Conservation (phyloP, 2,329 filamentous ascomycete species). For the Tolypocladium pustulatum region DNA sequence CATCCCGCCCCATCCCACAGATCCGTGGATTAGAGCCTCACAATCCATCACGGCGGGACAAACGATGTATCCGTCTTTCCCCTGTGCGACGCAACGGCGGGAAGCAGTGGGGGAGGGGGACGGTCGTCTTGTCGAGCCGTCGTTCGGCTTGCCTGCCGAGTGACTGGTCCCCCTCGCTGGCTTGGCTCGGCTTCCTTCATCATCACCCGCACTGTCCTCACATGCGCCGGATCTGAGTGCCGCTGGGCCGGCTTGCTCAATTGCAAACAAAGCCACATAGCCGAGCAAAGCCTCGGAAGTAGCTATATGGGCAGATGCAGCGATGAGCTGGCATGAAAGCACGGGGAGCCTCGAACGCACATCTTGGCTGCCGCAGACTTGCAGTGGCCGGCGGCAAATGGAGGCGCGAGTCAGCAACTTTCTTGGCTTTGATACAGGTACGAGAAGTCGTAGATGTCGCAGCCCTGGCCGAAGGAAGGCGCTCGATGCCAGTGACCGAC, state of each 20-base stretch:
- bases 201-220: background rate
- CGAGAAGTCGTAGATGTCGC: background rate
- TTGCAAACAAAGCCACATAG: background rate
- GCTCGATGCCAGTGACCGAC: background rate
- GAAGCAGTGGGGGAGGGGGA: background rate
- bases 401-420: background rate
- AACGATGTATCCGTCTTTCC: background rate
- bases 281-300: background rate
- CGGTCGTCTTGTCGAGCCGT: background rate
- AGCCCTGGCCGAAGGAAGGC: background rate
- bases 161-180: background rate
- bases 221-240: background rate
- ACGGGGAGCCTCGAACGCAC: background rate
- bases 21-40: constrained; percentile 3
- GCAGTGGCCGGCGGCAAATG: background rate
- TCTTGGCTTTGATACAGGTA: background rate
- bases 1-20: constrained; percentile 5
- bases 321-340: no score
- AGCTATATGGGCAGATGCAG: no score
- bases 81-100: background rate
- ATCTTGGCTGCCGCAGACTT: background rate
- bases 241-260: background rate
- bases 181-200: background rate
- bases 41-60: background rate
- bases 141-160: background rate